These are phyloP conservation scores for Verticillium albo-atrum DNA, from an alignment of 2,329 filamentous ascomycete genomes.

Conservation along the genomic window DNA sequence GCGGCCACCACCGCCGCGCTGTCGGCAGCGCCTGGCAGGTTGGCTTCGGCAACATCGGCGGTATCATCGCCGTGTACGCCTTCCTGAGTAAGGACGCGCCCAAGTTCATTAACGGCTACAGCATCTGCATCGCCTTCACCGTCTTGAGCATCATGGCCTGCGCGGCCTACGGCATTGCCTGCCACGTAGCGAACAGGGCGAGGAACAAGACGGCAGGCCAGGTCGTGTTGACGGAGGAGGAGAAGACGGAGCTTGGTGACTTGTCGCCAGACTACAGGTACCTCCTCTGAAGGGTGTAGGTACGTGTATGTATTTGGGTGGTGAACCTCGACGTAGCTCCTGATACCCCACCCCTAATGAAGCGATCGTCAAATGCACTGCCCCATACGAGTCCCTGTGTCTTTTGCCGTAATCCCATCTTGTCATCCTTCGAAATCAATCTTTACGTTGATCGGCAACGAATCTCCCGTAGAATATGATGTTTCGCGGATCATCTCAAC, in stretches of 20 bases:
- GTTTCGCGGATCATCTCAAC: not conserved
- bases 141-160: slow-evolving; percentile 61
- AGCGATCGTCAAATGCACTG: too few relatives aligned
- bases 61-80: slow-evolving; percentile 70
- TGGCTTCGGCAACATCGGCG: slow-evolving; percentile 74
- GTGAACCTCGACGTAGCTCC: not conserved
- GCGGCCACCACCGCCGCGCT: slow-evolving; percentile 65
- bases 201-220: slow-evolving; percentile 46
- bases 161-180: slow-evolving; percentile 53
- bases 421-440: too few relatives aligned
- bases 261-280: slow-evolving; percentile 57
- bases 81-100: slow-evolving; percentile 66
- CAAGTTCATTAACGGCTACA: slow-evolving; percentile 67
- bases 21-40: slow-evolving; percentile 74
- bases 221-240: slow-evolving; percentile 47
- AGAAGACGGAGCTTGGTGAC: slow-evolving; percentile 59
- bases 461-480: too few relatives aligned
- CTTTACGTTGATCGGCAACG: too few relatives aligned
- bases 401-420: too few relatives aligned
- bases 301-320: not conserved
- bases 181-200: slow-evolving; percentile 56
- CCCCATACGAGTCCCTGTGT: too few relatives aligned
- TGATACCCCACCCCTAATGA: not conserved
- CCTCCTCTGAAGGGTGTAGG: slow-evolving; percentile 33
- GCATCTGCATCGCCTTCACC: slow-evolving; percentile 71